These are phyloP conservation scores for Fusarium avenaceum DNA, from an alignment of 2,329 filamentous ascomycete species.

Conservation along the genomic window DNA sequence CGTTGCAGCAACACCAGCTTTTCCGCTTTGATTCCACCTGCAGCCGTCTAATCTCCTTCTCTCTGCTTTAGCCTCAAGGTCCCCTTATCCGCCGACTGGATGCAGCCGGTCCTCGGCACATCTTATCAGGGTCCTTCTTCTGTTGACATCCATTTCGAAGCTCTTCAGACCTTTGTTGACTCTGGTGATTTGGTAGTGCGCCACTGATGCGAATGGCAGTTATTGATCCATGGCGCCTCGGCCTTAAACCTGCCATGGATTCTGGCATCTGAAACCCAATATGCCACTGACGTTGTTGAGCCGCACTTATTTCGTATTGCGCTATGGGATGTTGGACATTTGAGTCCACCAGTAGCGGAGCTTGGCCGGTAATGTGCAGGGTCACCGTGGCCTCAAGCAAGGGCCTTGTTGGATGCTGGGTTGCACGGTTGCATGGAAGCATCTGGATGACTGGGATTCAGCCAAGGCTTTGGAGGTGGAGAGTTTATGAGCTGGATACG, in stretches of 20 bases:
- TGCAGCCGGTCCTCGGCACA: conserved; percentile 39
- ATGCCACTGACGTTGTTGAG: conserved; percentile 42
- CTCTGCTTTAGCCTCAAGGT: conserved; percentile 36
- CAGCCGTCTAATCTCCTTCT: conserved; percentile 34
- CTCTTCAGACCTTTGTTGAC: background rate
- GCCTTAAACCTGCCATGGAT: background rate
- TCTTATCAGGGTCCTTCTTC: conserved; percentile 21
- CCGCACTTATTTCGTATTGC: conserved; percentile 28
- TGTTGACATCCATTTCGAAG: background rate
- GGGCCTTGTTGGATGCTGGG: conserved; percentile 27
- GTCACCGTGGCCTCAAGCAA: conserved; percentile 30
- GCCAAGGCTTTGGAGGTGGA: conserved; percentile 3
- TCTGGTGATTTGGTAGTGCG: conserved; percentile 15
- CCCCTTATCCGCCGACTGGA: conserved; percentile 30
- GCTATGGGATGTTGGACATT: conserved; percentile 4
- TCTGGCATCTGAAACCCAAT: conserved; percentile 23
- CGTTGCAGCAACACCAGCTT: conserved; percentile 32
- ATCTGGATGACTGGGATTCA: conserved; percentile 35
- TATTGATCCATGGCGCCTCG: background rate
- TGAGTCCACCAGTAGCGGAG: conserved; percentile 39
- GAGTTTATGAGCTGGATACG: conserved; percentile 15
- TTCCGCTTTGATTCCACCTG: conserved; percentile 29
- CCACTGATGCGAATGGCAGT: conserved; percentile 9
- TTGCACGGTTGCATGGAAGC: conserved; percentile 30
- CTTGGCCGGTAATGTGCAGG: conserved; percentile 30